phyloP scores from a whole-genome alignment of 2,329 filamentous ascomycete genomes.

The Curvularia eragrostidis region DNA sequence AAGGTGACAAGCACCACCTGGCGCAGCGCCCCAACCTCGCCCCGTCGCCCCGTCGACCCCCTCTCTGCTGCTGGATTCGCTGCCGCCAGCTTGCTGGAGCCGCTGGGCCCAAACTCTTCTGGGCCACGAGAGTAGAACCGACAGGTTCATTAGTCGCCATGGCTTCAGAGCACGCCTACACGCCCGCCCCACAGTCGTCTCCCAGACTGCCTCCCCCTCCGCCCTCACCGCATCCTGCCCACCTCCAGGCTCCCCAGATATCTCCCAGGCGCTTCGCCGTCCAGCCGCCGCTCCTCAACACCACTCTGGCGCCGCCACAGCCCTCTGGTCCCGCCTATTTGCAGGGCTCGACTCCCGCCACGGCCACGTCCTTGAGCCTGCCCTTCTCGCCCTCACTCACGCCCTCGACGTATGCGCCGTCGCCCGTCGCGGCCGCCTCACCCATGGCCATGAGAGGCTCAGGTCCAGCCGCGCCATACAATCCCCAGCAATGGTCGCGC shows the following conservation, averaged over 20 bases:
- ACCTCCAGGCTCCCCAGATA: slow-evolving; percentile 32
- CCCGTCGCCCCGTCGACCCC: slow-evolving; percentile 25
- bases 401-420: slow-evolving; percentile 43
- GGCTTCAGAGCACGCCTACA: slow-evolving; percentile 19
- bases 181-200: slow-evolving; percentile 28
- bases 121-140: slow-evolving; percentile 1
- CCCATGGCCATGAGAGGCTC: slow-evolving; percentile 47
- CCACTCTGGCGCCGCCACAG: slow-evolving; percentile 49
- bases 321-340: slow-evolving; percentile 31
- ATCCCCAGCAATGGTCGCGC: slow-evolving; percentile 59
- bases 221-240: slow-evolving; percentile 23
- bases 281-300: slow-evolving; percentile 52
- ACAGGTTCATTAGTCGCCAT: slow-evolving; percentile 20
- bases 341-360: slow-evolving; percentile 49
- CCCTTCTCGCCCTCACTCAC: slow-evolving; percentile 48
- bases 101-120: slow-evolving; percentile 34
- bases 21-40: slow-evolving; percentile 18
- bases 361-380: slow-evolving; percentile 46
- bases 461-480: slow-evolving; percentile 51
- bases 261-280: slow-evolving; percentile 48
- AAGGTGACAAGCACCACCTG: slow-evolving; percentile 26
- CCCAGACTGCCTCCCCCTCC: slow-evolving; percentile 27
- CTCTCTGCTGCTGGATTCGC: slow-evolving; percentile 28
- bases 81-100: slow-evolving; percentile 35
- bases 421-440: slow-evolving; percentile 39